A percentile compares a stretch with the other conserved stretches of the same genome.
phyloP scores from a whole-genome alignment of 306 rosid species.

The Casuarina glauca region DNA sequence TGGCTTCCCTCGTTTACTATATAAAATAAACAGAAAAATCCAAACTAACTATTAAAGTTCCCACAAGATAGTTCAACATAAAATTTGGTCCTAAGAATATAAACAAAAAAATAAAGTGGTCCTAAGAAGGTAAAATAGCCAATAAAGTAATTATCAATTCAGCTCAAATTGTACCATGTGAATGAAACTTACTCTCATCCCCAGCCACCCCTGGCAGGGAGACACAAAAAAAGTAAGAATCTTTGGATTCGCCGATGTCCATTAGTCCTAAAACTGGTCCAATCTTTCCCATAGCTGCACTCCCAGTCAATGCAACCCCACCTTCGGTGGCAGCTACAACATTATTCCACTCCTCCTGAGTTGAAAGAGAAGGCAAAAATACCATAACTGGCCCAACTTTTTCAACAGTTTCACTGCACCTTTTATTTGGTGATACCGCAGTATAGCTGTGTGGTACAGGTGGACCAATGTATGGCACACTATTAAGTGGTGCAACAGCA shows the following conservation, averaged over 20 bases:
- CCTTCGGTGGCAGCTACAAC: conserved; percentile 32
- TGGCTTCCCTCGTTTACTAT: background rate
- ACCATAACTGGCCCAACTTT: conserved; percentile 31
- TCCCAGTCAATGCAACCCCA: conserved; percentile 45
- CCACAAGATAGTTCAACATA: background rate
- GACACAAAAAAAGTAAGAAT: conserved; percentile 40
- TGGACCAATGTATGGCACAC: conserved; percentile 22
- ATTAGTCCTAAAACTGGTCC: conserved; percentile 41
- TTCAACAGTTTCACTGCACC: conserved; percentile 6
- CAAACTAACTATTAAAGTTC: background rate
- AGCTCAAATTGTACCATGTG: background rate
- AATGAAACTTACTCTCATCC: conserved; percentile 42
- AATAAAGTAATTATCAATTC: background rate
- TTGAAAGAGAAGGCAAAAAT: conserved; percentile 43
- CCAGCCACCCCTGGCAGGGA: conserved; percentile 40
- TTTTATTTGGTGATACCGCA: conserved; percentile 2
- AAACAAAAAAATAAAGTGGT: background rate
- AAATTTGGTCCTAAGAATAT: background rate
- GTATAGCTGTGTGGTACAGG: conserved; percentile 16
- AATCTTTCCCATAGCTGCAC: conserved; percentile 35
- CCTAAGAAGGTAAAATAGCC: background rate
- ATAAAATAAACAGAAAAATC: background rate
- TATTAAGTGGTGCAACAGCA: conserved; percentile 17
- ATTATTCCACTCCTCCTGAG: conserved; percentile 27
- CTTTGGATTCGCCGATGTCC: conserved; percentile 42